Evolutionary conservation across 805 yeast genomes (phyloP), one percentile per base, ranked within the genome.

Genomic region (Yarrowia deformans): DNA sequence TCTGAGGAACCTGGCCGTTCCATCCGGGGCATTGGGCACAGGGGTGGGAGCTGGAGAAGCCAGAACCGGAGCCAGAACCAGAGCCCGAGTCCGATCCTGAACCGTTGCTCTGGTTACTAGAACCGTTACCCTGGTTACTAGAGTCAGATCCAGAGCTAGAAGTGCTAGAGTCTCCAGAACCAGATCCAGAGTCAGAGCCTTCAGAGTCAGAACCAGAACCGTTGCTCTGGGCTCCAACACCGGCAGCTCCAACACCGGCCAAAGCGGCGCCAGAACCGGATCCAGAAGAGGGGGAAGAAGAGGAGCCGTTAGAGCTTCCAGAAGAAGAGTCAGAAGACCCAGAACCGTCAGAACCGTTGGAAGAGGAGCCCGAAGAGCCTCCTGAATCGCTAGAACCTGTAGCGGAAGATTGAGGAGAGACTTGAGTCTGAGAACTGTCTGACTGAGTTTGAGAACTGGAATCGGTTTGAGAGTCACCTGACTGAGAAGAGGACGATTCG

Each of bases 1-100:
- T 18, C 7, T 18, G 18, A 16, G 56, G 56, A 34, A 40, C 42
- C 56, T 50, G 56, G 8, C 56, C 56, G 56, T 50, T 50, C 56
- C 56, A 50, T 35, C 43, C 58, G n/a, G 58, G 43, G 32, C 58
- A 35, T 7, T 1, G 4, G 29, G 58, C 58, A 16, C 43, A 52
- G 29, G 58, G 58, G 43, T 18, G 3, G 43, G 42, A 34, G 35
- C 19, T 19, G 14, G 37, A 23, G 39, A 1, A n/a, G 16, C 40
- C 55, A 8, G 55, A 34, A n/a, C 29, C 16, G 16, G 58, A 35
- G n/a, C 29, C 42, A n/a, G 39, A 7, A 4, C 23, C 23, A 10
- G 56, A n/a, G 5, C 56, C 56, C 3, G 29, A 2, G 2, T 4
- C 29, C 29, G 29, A 23, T 1, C 55, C 55, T 8, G 37, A 23